A percentile compares a stretch with the other conserved stretches of the same genome.
These are phyloP conservation scores for Beauveria rudraprayagi DNA, from an alignment of 2,329 filamentous ascomycete genomes.

Conservation along the genomic window DNA sequence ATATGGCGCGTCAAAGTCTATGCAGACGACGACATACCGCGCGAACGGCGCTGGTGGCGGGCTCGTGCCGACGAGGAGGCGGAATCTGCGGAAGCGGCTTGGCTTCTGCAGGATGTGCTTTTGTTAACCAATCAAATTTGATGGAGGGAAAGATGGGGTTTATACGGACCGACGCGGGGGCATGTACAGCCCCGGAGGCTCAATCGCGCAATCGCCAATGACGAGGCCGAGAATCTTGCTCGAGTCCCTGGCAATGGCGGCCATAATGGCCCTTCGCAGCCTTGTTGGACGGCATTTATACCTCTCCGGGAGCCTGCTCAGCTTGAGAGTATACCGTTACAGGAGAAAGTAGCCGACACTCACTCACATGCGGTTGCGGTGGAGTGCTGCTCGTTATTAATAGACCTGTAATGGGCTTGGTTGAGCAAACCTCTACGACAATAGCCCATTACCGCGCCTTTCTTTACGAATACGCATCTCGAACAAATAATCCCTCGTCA, in stretches of 20 bases:
- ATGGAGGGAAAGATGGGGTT: no score
- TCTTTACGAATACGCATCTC: background rate
- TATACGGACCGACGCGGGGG: constrained; percentile 9
- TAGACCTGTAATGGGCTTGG: background rate
- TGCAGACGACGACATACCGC: constrained; percentile 11
- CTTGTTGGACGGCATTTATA: constrained; percentile 2
- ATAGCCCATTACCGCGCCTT: no score
- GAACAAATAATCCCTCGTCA: background rate
- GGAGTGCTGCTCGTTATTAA: background rate
- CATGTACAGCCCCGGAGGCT: constrained; percentile 14
- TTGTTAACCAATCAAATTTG: no score
- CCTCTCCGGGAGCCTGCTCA: background rate
- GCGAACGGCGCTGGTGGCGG: background rate
- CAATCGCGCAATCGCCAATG: constrained; percentile 10
- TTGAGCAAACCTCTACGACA: no score
- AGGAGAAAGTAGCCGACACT: background rate
- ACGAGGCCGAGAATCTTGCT: constrained; percentile 15
- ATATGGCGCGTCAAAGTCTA: constrained; percentile 42
- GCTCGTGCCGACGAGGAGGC: background rate
- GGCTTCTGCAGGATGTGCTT: background rate
- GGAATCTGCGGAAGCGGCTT: background rate
- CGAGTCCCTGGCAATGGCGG: constrained; percentile 11
- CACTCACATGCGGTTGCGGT: background rate
- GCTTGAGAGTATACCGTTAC: background rate
- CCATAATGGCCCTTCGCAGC: background rate